Evolutionary conservation across 1,284 basidiomycete genomes (phyloP), one percentile per base, ranked within the genome.

Genomic region (Rhodotorula sp.): DNA sequence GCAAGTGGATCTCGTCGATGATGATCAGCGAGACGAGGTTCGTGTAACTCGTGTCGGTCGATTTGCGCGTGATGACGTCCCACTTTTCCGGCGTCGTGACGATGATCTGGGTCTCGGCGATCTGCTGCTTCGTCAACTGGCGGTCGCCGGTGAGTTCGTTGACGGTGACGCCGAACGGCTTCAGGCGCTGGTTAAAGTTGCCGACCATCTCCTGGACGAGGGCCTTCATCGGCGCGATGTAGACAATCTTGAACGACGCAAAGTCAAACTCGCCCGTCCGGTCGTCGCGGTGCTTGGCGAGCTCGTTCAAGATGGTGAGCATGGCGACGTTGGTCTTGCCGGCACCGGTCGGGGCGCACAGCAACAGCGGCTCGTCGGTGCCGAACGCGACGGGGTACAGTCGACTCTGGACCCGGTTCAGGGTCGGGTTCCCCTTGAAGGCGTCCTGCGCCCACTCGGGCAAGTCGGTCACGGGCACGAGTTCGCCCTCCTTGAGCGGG

Each of bases 271-370:
- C 81, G 62, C 93, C 93, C 0, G 91, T 92, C 16, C 85, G 85
- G 69, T 91, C 89, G 79, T 97, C 88, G 26, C 92, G 88, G 80
- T 91, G 89, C 79, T 96, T 95, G 46, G 85, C 83, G 49, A 97
- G 87, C 77, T 96, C 92, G 79, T 92, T 91, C 23, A 97, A 86
- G 76, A 97, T 90, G 0, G 93, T 89, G 20, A 99, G 86, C 88
- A 99, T 93, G 20, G 97, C 97, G 43, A 98, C 97, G 79, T 99
- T 99, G 47, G 97, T 99, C 93, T 99, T 99, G 77, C 97, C 97
- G 7, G 97, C 97, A 83, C 97, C 97, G 0, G 97, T 99, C 3
- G 97, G 97, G 0, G 97, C 97, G 84, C 97, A 99, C 54, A 99
- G 88, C 46, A 99, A 85, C 77, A 99, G 87, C 0, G 96, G 95